phyloP scores from a whole-genome alignment of 176 grass and related monocot genomes.

The Ampelocalamus luodianensis region DNA sequence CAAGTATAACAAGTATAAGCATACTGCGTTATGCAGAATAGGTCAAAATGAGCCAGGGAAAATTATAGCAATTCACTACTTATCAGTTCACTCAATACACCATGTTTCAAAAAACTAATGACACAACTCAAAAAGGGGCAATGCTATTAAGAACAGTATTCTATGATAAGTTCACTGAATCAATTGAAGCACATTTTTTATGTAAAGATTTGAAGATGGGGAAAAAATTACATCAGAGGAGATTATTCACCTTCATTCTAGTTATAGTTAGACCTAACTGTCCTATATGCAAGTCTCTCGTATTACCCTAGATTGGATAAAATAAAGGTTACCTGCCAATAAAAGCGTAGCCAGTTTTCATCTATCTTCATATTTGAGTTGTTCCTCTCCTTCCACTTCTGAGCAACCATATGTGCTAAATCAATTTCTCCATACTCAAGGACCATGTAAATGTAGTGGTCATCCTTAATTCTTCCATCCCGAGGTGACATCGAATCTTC shows the following conservation, averaged over 20 bases:
- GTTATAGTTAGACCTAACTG: slow-evolving; percentile 14
- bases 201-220: background rate
- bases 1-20: no score
- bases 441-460: slow-evolving; percentile 92
- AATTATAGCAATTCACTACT: background rate
- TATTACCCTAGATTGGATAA: slow-evolving; percentile 8
- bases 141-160: slow-evolving; percentile 14
- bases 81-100: background rate
- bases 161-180: background rate
- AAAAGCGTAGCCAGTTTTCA: slow-evolving; percentile 99
- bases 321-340: slow-evolving; percentile 84
- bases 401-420: slow-evolving; percentile 90
- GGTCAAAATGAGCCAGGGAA: background rate
- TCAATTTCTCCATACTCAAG: slow-evolving; percentile 98
- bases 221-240: slow-evolving; percentile 24
- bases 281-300: slow-evolving; percentile 23
- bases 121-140: background rate
- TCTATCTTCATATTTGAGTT: slow-evolving; percentile 61
- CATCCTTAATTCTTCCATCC: slow-evolving; percentile 84
- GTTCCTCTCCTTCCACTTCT: slow-evolving; percentile 77
- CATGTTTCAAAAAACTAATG: background rate
- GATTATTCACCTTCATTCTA: slow-evolving; percentile 23
- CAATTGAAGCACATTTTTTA: background rate
- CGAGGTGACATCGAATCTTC: slow-evolving; percentile 57
- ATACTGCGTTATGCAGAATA: background rate